Base-by-base conservation (phyloP, 2,329 filamentous ascomycete genomes). In the Verticillium albo-atrum region DNA sequence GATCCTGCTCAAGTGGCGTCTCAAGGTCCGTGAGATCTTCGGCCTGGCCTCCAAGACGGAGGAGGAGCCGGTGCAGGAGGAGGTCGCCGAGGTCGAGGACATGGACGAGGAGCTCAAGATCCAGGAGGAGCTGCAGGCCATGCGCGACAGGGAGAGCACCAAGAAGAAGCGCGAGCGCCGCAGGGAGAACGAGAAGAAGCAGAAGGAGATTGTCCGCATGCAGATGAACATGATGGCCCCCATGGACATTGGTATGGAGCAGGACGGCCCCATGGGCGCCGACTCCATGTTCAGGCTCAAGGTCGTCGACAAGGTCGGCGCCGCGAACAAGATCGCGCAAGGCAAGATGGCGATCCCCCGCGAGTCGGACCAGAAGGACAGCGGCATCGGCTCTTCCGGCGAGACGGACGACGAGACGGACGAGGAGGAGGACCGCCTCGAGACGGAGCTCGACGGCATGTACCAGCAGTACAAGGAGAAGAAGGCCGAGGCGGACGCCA, bases 211-310 rank as follows among this genome's bases (percentile, higher is more conserved):
- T 61, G 82, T 96, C n/a, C 88, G 95, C 34, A 89, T 99, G 89
- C 95, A 99, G 74, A 87, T 99, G 79, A 89, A 97, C 77, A 99
- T 99, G 95, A 89, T 89, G 2, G 90, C 92, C 1, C 95, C 95
- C 7, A 95, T 92, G 81, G 95, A 99, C 64, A 97, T 99, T 63
- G 95, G 95, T 68, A 85, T 96, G 77, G 95, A 97, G 71, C 92
- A 95, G 74, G 77, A 84, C 26, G 91, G 91, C 0, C 90, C 91
- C 0, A 80, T 85, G 55, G 93, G 91, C 26, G 88, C 92, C 50
- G 90, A 92, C 53, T 81, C 90, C 28, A 95, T 97, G 80, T 99
- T 99, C 72, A 86, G 86, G 3, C 82, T 98, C 54, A 96, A 92
- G 73, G 79, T 86, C 9, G 83, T 96, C 52, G 91, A 97, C 70